Base-by-base conservation (phyloP, 1,139 yeast genomes). In the Diutina ranongensis region DNA sequence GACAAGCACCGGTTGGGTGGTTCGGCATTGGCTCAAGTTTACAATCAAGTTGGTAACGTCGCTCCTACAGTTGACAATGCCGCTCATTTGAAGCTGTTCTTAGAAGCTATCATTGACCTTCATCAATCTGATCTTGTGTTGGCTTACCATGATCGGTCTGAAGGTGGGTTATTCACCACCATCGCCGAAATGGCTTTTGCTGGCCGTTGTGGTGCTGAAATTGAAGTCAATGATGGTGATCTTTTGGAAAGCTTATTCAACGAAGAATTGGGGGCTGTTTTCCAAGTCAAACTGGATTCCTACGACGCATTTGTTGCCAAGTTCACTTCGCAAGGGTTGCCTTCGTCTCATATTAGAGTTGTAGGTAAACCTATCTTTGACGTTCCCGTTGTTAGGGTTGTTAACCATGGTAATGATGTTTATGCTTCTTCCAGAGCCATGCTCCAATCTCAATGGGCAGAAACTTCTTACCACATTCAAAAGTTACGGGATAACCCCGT, bases 121-220 rank as follows among this genome's bases (percentile, higher is more conserved):
- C 99, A 94, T 62, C 72, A 75, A 56, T 59, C 68, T 44, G 70
- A 78, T 46, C 73, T 76, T 48, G 94, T 94, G 18, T 71, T 82
- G 57, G 87, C 97, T 9, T 94, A 94, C 67, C 99, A 94, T 60
- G 99, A 94, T 64, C 76, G 94, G 60, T 86, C 96, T 20, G 99
- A 94, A 63, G 99, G 99, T 74, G 99, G 99, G 59, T 71, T 89
- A 56, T 68, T 89, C 50, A 80, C 85, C 45, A 82, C 98, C 9
- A 68, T 85, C 45, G 67, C 83, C 40, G 99, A 94, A 68, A 92
- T 94, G 98, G 94, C 96, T 1, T 94, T 94, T 68, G 95, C 98
- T 45, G 89, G 94, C 31, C 83, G 97, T 67, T 76, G 79, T 49
- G 99, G 98, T 52, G 56, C 64, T 32, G 65, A 64, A 35, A 60